Percentiles rank a stretch among this genome's conserved stretches.
Conservation (phyloP, 306 rosid genomes). For the Acmispon strigosus region DNA sequence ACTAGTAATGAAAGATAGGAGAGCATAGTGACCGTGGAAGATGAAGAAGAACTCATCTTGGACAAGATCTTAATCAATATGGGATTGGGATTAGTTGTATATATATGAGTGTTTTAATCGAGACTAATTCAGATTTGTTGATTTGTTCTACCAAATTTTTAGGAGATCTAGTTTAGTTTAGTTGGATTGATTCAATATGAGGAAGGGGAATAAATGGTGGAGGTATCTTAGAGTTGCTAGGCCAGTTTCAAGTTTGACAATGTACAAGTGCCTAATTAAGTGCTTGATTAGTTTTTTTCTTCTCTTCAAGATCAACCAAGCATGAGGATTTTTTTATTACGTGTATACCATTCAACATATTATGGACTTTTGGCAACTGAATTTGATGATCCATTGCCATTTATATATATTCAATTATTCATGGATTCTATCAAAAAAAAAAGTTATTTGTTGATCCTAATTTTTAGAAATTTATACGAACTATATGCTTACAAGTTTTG, state of each 20-base stretch:
- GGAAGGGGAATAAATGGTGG: background rate
- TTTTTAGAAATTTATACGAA: no score
- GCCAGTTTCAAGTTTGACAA: slow-evolving; percentile 12
- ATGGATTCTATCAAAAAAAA: no score
- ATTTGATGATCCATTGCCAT: no score
- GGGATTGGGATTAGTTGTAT: background rate
- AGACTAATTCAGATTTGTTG: background rate
- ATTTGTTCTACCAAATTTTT: background rate
- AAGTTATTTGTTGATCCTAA: no score
- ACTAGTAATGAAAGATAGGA: background rate
- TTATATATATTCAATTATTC: no score
- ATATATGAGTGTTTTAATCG: background rate
- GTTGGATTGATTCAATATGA: background rate
- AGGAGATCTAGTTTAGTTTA: slow-evolving; percentile 17
- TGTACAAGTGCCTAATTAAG: background rate
- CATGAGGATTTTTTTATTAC: no score
- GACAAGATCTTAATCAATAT: background rate
- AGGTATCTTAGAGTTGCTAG: background rate
- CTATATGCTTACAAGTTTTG: no score
- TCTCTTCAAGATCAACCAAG: no score
- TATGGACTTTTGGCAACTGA: no score
- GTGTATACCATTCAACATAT: no score
- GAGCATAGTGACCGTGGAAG: background rate
- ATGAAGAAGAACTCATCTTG: background rate
- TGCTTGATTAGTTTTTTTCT: background rate